A percentile compares a stretch with the other conserved stretches of the same genome.
Conservation (phyloP, 192 early-diverging fungal genomes). For the Backusella parvicylindrica region DNA sequence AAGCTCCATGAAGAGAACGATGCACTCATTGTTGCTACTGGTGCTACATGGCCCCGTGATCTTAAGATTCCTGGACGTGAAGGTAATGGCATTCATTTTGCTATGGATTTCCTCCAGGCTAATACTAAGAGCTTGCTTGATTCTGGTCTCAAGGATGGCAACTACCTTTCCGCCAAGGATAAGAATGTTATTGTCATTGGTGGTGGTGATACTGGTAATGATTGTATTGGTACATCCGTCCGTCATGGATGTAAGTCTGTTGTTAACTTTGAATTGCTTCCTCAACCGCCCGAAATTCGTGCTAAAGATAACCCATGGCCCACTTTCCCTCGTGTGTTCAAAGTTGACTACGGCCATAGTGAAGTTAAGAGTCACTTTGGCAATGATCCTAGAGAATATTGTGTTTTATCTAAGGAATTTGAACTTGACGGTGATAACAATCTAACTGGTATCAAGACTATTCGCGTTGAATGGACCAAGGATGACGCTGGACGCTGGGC, state of each 20-base stretch:
- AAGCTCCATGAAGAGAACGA: constrained; percentile 71
- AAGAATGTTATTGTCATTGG: constrained; percentile 97
- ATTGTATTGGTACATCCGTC: constrained; percentile 93
- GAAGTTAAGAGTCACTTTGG: constrained; percentile 87
- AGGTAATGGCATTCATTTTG: constrained; percentile 92
- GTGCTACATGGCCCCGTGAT: constrained; percentile 98
- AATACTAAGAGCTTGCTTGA: constrained; percentile 88
- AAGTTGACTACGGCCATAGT: constrained; percentile 94
- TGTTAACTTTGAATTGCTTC: constrained; percentile 97
- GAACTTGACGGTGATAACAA: constrained; percentile 75
- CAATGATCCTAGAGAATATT: constrained; percentile 93
- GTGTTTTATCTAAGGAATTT: constrained; percentile 95
- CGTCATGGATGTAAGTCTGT: constrained; percentile 92
- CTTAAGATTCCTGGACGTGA: constrained; percentile 87
- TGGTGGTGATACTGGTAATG: constrained; percentile 97
- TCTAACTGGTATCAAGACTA: constrained; percentile 89
- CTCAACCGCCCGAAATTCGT: constrained; percentile 84
- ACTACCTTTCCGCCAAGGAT: constrained; percentile 83
- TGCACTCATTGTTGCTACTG: constrained; percentile 84
- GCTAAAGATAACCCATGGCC: constrained; percentile 97
- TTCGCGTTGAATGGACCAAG: constrained; percentile 96
- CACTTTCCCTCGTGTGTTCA: constrained; percentile 92
- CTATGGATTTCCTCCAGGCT: constrained; percentile 95
- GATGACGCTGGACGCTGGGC: constrained; percentile 70
- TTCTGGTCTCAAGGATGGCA: constrained; percentile 68